These are phyloP conservation scores for Vinca minor DNA, from an alignment of 257 asterid genomes.

Conservation along the genomic window DNA sequence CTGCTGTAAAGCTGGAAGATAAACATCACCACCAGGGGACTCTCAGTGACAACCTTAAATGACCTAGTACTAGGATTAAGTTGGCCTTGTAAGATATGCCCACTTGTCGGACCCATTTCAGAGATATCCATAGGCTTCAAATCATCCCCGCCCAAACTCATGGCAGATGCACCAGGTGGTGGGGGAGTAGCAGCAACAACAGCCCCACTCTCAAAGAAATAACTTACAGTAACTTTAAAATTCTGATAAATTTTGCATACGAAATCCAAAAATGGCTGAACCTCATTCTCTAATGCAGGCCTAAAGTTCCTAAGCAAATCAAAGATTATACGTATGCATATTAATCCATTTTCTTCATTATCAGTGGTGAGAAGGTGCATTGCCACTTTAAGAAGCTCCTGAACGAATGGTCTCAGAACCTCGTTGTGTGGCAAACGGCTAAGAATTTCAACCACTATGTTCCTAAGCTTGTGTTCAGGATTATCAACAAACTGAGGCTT, in stretches of 20 bases:
- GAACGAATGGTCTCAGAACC: slow-evolving; percentile 91
- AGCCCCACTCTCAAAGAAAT: slow-evolving; percentile 94
- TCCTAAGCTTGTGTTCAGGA: slow-evolving; percentile 89
- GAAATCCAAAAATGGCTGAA: slow-evolving; percentile 96
- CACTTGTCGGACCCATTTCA: slow-evolving; percentile 55
- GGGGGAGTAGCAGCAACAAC: slow-evolving; percentile 45
- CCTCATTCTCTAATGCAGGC: slow-evolving; percentile 84
- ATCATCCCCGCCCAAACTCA: slow-evolving; percentile 70
- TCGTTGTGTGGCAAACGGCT: slow-evolving; percentile 95
- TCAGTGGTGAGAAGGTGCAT: slow-evolving; percentile 85
- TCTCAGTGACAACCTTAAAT: slow-evolving; percentile 93
- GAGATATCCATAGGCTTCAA: slow-evolving; percentile 70
- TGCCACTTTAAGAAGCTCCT: slow-evolving; percentile 93
- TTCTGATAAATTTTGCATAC: slow-evolving; percentile 96
- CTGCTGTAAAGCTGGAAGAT: slow-evolving; percentile 88
- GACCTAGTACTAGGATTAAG: slow-evolving; percentile 97
- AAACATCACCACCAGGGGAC: slow-evolving; percentile 97
- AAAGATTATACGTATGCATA: slow-evolving; percentile 89
- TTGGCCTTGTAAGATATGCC: slow-evolving; percentile 58
- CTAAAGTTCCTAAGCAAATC: slow-evolving; percentile 95
- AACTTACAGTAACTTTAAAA: slow-evolving; percentile 78
- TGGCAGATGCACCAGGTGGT: too few species aligned
- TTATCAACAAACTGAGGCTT: slow-evolving; percentile 85
- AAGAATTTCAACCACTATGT: slow-evolving; percentile 78
- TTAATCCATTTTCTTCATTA: slow-evolving; percentile 92